Percentiles rank a stretch among this genome's conserved stretches.
phyloP scores from a whole-genome alignment of 305 asterid genomes.

The Fraxinus velutina region DNA sequence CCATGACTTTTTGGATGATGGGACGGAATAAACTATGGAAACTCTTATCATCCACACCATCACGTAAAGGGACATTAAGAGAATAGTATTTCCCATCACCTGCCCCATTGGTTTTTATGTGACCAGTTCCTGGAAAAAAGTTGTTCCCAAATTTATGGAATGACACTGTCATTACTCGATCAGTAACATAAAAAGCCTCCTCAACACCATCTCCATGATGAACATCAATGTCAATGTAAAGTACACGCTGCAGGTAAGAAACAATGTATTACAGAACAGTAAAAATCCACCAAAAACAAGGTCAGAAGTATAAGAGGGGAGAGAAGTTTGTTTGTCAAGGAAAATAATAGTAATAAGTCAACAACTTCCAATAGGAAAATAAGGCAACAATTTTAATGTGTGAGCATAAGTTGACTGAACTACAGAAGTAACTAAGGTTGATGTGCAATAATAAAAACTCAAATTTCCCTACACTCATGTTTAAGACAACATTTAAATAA shows the following conservation, averaged over 20 bases:
- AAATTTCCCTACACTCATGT: neutral
- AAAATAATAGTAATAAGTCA: neutral
- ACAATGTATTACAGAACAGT: neutral
- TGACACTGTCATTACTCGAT: conserved; percentile 58
- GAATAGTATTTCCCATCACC: conserved; percentile 45
- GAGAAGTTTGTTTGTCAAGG: neutral
- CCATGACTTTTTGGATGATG: conserved; percentile 52
- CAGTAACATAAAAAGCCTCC: conserved; percentile 57
- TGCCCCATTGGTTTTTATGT: conserved; percentile 44
- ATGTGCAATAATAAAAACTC: neutral
- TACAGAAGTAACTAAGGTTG: neutral
- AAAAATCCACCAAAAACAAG: neutral
- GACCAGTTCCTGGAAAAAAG: conserved; percentile 61
- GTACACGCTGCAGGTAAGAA: conserved; percentile 42
- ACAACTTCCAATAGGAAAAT: neutral
- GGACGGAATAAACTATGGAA: conserved; percentile 48
- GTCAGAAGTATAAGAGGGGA: neutral
- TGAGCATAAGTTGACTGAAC: neutral
- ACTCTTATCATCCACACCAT: conserved; percentile 47
- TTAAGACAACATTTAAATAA: neutral
- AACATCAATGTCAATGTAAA: conserved; percentile 54
- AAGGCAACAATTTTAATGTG: neutral
- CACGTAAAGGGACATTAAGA: conserved; percentile 54
- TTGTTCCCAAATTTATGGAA: conserved; percentile 59
- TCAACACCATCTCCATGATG: conserved; percentile 72